phyloP scores from a whole-genome alignment of 164 flowering plant species.

The Dillenia suffruticosa region DNA sequence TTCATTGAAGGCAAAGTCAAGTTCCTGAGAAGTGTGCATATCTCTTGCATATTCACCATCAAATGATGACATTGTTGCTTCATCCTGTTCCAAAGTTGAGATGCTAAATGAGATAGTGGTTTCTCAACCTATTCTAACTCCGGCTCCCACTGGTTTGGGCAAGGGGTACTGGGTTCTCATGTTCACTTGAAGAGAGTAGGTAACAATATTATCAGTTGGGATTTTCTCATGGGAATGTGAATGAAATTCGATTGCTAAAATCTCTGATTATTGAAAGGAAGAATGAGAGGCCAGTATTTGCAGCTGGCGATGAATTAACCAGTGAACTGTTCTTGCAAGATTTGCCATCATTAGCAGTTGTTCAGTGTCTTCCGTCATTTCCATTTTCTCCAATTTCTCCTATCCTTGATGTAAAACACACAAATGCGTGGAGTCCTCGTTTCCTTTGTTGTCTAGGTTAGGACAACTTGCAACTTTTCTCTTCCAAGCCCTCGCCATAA shows the following conservation, averaged over 20 bases:
- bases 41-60: conserved; percentile 63
- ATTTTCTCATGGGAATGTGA: conserved; percentile 37
- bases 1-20: conserved; percentile 49
- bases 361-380: conserved; percentile 32
- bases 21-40: conserved; percentile 75
- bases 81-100: conserved; percentile 76
- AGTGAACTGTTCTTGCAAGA: conserved; percentile 47
- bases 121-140: conserved; percentile 43
- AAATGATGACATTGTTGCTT: conserved; percentile 61
- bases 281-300: conserved; percentile 41
- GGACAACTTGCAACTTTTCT: conserved; percentile 57
- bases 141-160: conserved; percentile 26
- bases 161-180: conserved; percentile 53
- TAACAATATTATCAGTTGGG: conserved; percentile 31
- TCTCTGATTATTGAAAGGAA: conserved; percentile 46
- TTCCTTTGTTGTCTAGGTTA: conserved; percentile 70
- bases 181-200: conserved; percentile 39
- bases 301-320: conserved; percentile 54
- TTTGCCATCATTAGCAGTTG: conserved; percentile 46
- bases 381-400: conserved; percentile 19
- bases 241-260: conserved; percentile 55
- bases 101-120: conserved; percentile 17
- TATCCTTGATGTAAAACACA: conserved; percentile 62
- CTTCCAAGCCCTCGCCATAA: conserved; percentile 17
- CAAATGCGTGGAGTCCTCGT: conserved; percentile 19